Evolutionary conservation across 148 eudicot species (phyloP), one percentile per base, ranked within the genome.

Genomic region (Heliosperma pusillum): DNA sequence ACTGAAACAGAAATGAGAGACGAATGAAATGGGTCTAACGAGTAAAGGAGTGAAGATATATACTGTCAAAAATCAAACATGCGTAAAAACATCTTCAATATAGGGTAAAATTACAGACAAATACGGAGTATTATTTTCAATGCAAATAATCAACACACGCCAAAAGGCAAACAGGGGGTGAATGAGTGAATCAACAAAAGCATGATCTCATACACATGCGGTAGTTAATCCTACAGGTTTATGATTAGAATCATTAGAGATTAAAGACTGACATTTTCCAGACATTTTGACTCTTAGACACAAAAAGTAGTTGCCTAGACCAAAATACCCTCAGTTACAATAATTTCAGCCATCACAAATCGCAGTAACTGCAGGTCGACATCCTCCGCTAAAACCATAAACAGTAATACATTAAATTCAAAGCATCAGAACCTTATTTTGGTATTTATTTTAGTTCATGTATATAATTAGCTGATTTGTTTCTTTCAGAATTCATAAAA

Each of bases 1-100:
- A 92, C 97, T 95, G 88, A 70, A 84, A 59, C 19, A 50, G 73
- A 75, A 78, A 64, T 50, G 47, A 69, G 69, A 45, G 78, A 72
- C 53, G 73, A 30, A 40, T 59, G 63, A 66, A 42, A 42, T 55
- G 57, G 25, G 26, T 40, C 30, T 21, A 45, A 22, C 40, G 22
- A 33, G 24, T 74, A 29, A 52, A 74, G 15, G 17, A 25, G 20
- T 56, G 30, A 29, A 15, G 69, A 26, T n/a, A 71, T 30, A 29
- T 57, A 42, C 7, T 17, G 68, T 33, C 56, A 42, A n/a, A 15
- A 25, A 5, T 42, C 44, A 76, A 29, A 25, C 58, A 60, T 64
- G 68, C 26, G 40, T n/a, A 19, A 55, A 20, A 74, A 70, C 27
- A 55, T 47, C 29, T 7, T 77, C 10, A 61, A 36, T 66, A 16